Base-by-base conservation (phyloP, 371 early-diverging fungal species). In the Mucor plumbeus region DNA sequence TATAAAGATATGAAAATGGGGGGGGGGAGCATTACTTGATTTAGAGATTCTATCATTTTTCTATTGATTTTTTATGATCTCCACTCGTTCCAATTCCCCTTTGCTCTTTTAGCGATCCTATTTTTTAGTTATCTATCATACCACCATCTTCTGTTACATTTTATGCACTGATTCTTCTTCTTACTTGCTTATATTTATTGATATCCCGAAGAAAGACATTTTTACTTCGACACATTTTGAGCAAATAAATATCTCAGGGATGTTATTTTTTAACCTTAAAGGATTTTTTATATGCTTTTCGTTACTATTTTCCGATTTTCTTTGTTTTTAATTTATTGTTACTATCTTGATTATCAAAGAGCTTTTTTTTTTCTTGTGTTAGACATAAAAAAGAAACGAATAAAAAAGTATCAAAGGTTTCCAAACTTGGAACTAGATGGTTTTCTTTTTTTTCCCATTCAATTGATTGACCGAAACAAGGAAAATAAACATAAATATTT, bases 61-160 rank as follows among this genome's bases (percentile, higher is more conserved):
- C 26, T 4, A 26, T 50, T 26, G 44, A 17, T 44, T 44, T 44
- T 17, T 44, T 48, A 4, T 53, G 56, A 35, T 55, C 35, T 55
- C 35, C 55, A 31, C 34, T 7, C 9, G 5, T 19, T 31, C 31
- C 14, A 34, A 34, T 55, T 50, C 5, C 33, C 44, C 44, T 44
- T 44, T 44, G 44, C 44, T 44, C n/a, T 6, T 44, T 44, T 44
- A 44, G 44, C 44, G 44, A 44, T 44, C 44, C 50, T 21, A 21
- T 21, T 50, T 26, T 50, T 10, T 26, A 50, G 26, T 50, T 50
- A 50, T 50, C 50, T 50, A 50, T 50, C 50, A 50, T 50, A 26
- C 50, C 50, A 26, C 50, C 50, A 50, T 50, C 50, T 50, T 21
- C 26, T 50, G 50, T 50, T 50, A 50, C 50, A 50, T 50, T 50